phyloP scores from a whole-genome alignment of 2,329 filamentous ascomycete genomes.

The Magnaporthiopsis poae region DNA sequence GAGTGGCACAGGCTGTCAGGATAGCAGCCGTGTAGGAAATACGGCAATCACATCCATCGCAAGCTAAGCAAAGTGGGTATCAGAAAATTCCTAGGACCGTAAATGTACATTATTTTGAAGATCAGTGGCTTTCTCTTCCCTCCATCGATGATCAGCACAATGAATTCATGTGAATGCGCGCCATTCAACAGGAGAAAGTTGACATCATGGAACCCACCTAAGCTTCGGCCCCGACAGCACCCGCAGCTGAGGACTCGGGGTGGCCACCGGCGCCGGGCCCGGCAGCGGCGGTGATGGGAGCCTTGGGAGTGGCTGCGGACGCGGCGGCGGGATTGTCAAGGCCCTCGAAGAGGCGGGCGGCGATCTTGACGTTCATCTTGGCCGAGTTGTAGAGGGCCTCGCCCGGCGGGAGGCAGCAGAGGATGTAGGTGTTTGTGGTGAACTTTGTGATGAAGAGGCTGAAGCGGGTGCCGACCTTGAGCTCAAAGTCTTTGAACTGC shows the following conservation, averaged over 20 bases:
- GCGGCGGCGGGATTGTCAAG: constrained; percentile 43
- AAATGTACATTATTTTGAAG: not conserved
- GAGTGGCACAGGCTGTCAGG: not conserved
- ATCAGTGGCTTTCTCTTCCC: not conserved
- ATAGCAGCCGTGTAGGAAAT: not conserved
- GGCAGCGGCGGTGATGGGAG: not conserved
- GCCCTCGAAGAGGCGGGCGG: constrained; percentile 68
- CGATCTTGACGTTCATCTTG: constrained; percentile 80
- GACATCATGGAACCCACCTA: not conserved
- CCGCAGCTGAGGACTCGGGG: not conserved
- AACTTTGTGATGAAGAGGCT: constrained; percentile 92
- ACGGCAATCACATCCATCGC: not conserved
- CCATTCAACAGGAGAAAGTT: not conserved
- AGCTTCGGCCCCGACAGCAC: not conserved
- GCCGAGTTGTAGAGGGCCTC: constrained; percentile 87
- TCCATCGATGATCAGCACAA: not conserved
- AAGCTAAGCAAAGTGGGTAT: constrained; percentile 6
- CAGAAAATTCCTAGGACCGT: constrained; percentile 6
- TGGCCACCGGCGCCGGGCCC: constrained; percentile 1
- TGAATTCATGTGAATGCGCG: not conserved
- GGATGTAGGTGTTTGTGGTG: constrained; percentile 94
- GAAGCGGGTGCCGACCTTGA: constrained; percentile 68
- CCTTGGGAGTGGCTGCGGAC: constrained; percentile 1
- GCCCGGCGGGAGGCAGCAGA: constrained; percentile 80
- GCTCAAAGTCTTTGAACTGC: constrained; percentile 71